phyloP scores from a whole-genome alignment of 176 grass and related monocot genomes.

The Aegilops umbellulata region DNA sequence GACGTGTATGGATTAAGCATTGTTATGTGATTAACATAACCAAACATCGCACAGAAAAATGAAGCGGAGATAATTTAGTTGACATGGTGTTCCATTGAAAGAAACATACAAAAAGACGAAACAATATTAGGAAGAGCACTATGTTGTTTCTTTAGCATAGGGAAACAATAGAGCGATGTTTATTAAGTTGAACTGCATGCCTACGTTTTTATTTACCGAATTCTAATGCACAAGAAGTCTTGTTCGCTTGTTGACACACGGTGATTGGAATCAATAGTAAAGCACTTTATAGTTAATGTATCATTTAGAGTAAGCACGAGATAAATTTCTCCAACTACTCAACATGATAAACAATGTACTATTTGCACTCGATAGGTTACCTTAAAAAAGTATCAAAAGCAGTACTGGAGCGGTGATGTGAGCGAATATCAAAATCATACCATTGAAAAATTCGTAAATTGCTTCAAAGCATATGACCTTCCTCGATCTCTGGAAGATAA shows the following conservation, averaged over 20 bases:
- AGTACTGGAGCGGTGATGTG: constrained; percentile 60
- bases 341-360: neutral
- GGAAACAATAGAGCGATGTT: neutral
- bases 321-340: neutral
- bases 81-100: neutral
- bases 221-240: neutral
- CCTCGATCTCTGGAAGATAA: constrained; percentile 25
- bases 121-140: neutral
- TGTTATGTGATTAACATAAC: neutral
- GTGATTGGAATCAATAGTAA: neutral
- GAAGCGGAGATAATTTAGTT: neutral
- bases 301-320: neutral
- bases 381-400: constrained; percentile 70
- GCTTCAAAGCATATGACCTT: constrained; percentile 40
- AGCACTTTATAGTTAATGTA: neutral
- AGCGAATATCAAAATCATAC: constrained; percentile 61
- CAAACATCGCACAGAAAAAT: neutral
- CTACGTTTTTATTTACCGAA: neutral
- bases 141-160: neutral
- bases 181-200: neutral
- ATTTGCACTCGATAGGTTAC: constrained; percentile 47
- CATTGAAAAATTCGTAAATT: constrained; percentile 46
- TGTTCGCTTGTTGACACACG: neutral
- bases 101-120: neutral
- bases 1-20: neutral